phyloP scores from a whole-genome alignment of 2,329 filamentous ascomycete species.

The Cercospora canescens region DNA sequence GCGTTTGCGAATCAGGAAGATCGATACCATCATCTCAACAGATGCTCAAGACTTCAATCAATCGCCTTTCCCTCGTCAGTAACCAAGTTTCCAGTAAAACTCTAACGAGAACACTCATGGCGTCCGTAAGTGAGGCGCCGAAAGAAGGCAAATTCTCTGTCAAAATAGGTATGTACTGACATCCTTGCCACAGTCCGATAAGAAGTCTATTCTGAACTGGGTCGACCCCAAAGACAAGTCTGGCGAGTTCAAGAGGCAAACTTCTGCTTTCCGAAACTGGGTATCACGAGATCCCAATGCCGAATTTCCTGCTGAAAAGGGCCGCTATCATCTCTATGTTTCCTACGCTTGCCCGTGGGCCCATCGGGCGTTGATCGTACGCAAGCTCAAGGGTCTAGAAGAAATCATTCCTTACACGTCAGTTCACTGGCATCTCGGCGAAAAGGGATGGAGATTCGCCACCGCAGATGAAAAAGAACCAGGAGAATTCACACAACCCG shows the following conservation, averaged over 20 bases:
- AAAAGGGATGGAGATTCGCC: conserved; percentile 79
- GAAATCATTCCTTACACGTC: conserved; percentile 75
- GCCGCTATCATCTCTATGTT: conserved; percentile 90
- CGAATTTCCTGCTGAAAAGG: conserved; percentile 81
- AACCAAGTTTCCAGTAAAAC: not conserved
- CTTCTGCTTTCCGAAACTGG: conserved; percentile 77
- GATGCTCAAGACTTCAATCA: conserved; percentile 11
- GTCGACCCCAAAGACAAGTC: conserved; percentile 73
- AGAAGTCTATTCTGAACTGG: conserved; percentile 72
- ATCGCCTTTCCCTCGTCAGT: conserved; percentile 4
- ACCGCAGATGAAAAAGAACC: conserved; percentile 62
- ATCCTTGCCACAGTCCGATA: conserved; percentile 16
- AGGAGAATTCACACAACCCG: conserved; percentile 57
- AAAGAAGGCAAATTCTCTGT: not conserved
- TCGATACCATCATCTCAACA: not conserved
- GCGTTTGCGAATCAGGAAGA: not conserved
- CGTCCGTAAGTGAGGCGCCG: conserved; percentile 14
- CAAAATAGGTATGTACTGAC: conserved; percentile 11
- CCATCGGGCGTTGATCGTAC: conserved; percentile 80
- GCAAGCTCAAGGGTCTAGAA: conserved; percentile 89
- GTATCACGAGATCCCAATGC: conserved; percentile 72
- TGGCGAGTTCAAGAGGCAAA: conserved; percentile 91
- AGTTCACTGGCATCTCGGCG: conserved; percentile 90
- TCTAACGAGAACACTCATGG: conserved; percentile 18
- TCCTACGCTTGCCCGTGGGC: conserved; percentile 96